A percentile compares a stretch with the other conserved stretches of the same genome.
These are phyloP conservation scores for Trichoderma breve DNA, from an alignment of 2,329 filamentous ascomycete genomes.

Conservation along the genomic window DNA sequence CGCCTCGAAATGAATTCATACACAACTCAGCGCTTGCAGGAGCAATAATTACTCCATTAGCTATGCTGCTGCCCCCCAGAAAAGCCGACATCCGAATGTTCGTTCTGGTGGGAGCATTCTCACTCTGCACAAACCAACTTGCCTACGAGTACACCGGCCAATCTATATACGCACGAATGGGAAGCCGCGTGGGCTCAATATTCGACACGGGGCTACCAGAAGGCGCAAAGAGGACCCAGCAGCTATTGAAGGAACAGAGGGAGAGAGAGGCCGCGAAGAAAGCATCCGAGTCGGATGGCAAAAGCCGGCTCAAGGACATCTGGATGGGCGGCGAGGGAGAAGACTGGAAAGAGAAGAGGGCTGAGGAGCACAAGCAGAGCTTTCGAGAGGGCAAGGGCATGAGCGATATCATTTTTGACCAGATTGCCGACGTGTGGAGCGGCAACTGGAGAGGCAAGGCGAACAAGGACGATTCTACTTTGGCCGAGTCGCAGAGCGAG, in stretches of 20 bases:
- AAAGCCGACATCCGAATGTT: constrained; percentile 50
- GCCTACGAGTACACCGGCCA: constrained; percentile 56
- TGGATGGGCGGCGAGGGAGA: constrained; percentile 60
- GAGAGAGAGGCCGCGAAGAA: constrained; percentile 36
- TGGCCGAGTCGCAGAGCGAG: constrained; percentile 21
- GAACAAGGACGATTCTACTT: constrained; percentile 23
- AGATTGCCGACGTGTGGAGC: constrained; percentile 54
- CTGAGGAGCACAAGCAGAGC: constrained; percentile 51
- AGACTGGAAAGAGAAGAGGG: constrained; percentile 53
- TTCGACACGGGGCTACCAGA: constrained; percentile 57
- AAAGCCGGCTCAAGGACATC: constrained; percentile 44
- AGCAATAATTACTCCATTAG: constrained; percentile 47
- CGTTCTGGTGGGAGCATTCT: constrained; percentile 49
- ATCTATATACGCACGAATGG: constrained; percentile 50
- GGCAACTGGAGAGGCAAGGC: constrained; percentile 36
- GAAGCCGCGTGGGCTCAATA: constrained; percentile 43
- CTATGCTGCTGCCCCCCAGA: constrained; percentile 52
- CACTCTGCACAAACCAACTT: constrained; percentile 55
- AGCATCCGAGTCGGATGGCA: constrained; percentile 28
- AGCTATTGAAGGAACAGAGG: constrained; percentile 47
- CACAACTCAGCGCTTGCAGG: constrained; percentile 50
- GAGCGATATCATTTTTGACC: constrained; percentile 55
- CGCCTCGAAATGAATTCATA: constrained; percentile 38
- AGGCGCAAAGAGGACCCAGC: constrained; percentile 47
- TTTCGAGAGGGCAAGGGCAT: constrained; percentile 56